Evolutionary conservation across 371 early-diverging fungal species (phyloP).

Genomic region (Apophysomyces variabilis): DNA sequence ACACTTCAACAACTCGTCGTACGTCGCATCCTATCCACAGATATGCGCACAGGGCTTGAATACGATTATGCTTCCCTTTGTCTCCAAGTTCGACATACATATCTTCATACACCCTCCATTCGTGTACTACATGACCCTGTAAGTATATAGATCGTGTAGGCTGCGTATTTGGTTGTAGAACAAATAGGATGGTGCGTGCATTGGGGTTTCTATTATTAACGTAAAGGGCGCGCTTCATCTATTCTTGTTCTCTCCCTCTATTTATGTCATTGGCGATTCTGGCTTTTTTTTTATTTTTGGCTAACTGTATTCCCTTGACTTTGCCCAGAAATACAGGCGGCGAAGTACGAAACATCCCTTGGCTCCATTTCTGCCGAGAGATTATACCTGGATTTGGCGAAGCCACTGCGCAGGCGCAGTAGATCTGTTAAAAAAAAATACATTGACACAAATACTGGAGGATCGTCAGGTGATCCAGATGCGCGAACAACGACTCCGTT

Average conservation of each 20-base stretch:
- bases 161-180: no score
- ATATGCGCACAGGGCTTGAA: conserved; percentile 30
- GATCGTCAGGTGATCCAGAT: not conserved
- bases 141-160: conserved; percentile 15
- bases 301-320: not conserved
- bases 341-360: conserved; percentile 53
- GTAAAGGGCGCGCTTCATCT: not conserved
- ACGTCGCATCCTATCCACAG: conserved; percentile 29
- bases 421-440: conserved; percentile 4
- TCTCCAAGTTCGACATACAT: conserved; percentile 37
- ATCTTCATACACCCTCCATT: conserved; percentile 47
- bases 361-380: conserved; percentile 56
- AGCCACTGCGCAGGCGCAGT: conserved; percentile 33
- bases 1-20: conserved; percentile 40
- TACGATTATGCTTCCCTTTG: conserved; percentile 47
- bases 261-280: no score
- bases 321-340: conserved; percentile 50
- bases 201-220: no score
- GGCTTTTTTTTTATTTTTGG: not conserved
- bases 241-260: not conserved
- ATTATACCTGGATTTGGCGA: conserved; percentile 49
- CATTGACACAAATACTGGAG: not conserved
- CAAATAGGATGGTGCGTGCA: no score
- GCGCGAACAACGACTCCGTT: conserved; percentile 29
- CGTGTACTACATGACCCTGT: conserved; percentile 55